Conservation (phyloP, 2,329 filamentous ascomycete species). For the Didymellaceae sp. region DNA sequence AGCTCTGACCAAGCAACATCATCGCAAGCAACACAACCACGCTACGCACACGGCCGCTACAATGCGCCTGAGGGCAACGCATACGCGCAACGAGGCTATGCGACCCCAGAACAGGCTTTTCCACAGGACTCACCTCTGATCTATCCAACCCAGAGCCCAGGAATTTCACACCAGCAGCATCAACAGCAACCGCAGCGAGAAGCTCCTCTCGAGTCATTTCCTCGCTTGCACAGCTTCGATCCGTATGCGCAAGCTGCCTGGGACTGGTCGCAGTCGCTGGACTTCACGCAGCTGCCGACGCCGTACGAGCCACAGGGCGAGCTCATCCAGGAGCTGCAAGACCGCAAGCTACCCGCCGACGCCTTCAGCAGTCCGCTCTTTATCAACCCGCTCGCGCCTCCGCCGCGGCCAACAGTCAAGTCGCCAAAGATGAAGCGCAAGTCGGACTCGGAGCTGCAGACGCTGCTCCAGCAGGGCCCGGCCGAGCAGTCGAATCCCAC, state of each 20-base stretch:
- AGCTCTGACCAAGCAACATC: conserved; percentile 43
- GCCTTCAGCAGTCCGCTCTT: conserved; percentile 50
- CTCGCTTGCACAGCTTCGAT: conserved; percentile 30
- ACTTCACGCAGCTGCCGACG: conserved; percentile 41
- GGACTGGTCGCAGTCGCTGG: conserved; percentile 49
- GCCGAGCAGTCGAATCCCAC: conserved; percentile 29
- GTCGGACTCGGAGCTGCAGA: conserved; percentile 42
- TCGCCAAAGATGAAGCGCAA: conserved; percentile 49
- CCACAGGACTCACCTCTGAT: conserved; percentile 26
- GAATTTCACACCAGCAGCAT: too few relatives aligned
- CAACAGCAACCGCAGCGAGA: conserved; percentile 27
- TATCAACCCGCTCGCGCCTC: conserved; percentile 33
- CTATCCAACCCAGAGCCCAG: conserved; percentile 27
- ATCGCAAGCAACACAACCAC: conserved; percentile 16
- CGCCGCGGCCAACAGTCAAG: conserved; percentile 30
- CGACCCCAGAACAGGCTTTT: conserved; percentile 22
- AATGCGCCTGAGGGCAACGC: conserved; percentile 32
- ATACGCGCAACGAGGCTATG: conserved; percentile 28
- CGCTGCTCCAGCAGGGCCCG: conserved; percentile 32
- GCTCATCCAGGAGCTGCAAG: conserved; percentile 48
- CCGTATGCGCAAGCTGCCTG: conserved; percentile 39
- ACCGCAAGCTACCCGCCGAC: conserved; percentile 34
- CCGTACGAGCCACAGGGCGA: conserved; percentile 56
- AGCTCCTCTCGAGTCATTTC: conserved; percentile 20
- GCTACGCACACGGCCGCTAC: conserved; percentile 31